A percentile compares a stretch with the other conserved stretches of the same genome.
These are phyloP conservation scores for Rhinocladiella similis DNA, from an alignment of 2,329 filamentous ascomycete species.

Conservation along the genomic window DNA sequence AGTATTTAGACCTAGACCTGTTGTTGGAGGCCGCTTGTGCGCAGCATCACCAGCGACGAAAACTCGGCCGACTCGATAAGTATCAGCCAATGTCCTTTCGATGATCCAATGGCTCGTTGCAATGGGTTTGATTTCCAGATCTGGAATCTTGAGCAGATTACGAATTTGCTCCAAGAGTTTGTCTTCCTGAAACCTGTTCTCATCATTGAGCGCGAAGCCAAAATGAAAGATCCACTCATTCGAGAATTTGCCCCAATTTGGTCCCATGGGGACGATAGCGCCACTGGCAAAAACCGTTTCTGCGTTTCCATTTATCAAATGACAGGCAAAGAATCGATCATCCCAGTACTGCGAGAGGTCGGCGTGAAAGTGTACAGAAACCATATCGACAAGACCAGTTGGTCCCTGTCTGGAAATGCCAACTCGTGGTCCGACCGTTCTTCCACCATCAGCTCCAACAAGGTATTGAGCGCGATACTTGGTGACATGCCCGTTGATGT, in stretches of 20 bases:
- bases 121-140: background rate
- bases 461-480: slow-evolving; percentile 31
- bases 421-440: slow-evolving; percentile 26
- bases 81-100: slow-evolving; percentile 1
- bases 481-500: slow-evolving; percentile 20
- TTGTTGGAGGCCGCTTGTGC: slow-evolving; percentile 3
- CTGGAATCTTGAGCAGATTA: slow-evolving; percentile 10
- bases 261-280: background rate
- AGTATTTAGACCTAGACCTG: slow-evolving; percentile 7
- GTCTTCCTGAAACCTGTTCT: slow-evolving; percentile 18
- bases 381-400: slow-evolving; percentile 34
- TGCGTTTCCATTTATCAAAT: background rate
- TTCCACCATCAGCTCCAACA: slow-evolving; percentile 36
- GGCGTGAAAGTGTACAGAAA: slow-evolving; percentile 28
- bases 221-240: slow-evolving; percentile 13
- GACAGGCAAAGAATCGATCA: slow-evolving; percentile 1
- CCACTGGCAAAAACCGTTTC: background rate
- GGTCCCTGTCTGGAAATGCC: slow-evolving; percentile 33
- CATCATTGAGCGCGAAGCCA: slow-evolving; percentile 17
- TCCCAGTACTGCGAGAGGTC: slow-evolving; percentile 31
- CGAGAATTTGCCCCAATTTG: slow-evolving; percentile 8
- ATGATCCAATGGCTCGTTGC: slow-evolving; percentile 4
- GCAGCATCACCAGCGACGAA: slow-evolving; percentile 32
- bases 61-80: slow-evolving; percentile 30
- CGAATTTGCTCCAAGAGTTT: slow-evolving; percentile 30